phyloP scores from a whole-genome alignment of 306 rosid species.

The Lagenaria siceraria region DNA sequence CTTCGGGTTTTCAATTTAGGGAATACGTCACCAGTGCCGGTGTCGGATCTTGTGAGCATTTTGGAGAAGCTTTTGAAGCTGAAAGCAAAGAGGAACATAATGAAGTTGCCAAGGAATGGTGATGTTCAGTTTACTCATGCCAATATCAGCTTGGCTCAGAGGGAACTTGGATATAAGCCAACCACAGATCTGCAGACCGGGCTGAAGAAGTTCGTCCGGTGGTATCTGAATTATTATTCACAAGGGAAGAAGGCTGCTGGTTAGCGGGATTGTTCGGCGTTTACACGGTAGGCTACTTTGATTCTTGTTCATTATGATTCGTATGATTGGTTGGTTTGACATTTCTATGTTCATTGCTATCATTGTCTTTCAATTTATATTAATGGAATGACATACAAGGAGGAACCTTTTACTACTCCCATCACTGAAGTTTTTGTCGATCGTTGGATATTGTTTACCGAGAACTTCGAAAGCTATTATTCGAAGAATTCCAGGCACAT shows the following conservation, averaged over 20 bases:
- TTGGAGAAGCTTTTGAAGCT: constrained; percentile 91
- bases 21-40: constrained; percentile 90
- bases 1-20: constrained; percentile 88
- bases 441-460: constrained; percentile 35
- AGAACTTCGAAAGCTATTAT: constrained; percentile 37
- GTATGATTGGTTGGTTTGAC: constrained; percentile 49
- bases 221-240: constrained; percentile 73
- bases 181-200: constrained; percentile 74
- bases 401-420: constrained; percentile 39
- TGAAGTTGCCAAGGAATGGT: constrained; percentile 86
- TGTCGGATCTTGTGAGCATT: constrained; percentile 66
- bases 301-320: constrained; percentile 70
- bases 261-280: constrained; percentile 33
- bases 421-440: constrained; percentile 43
- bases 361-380: constrained; percentile 38
- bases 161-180: constrained; percentile 83
- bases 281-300: constrained; percentile 31
- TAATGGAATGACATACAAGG: constrained; percentile 39
- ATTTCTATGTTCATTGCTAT: constrained; percentile 36
- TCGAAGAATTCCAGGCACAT: constrained; percentile 36
- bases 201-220: constrained; percentile 86
- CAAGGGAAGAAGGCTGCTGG: constrained; percentile 69
- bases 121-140: constrained; percentile 95
- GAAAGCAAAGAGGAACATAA: constrained; percentile 63
- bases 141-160: constrained; percentile 77